Evolutionary conservation across 2,329 filamentous ascomycete genomes (phyloP), one percentile per base, ranked within the genome.

Genomic region (Stemphylium beticola): DNA sequence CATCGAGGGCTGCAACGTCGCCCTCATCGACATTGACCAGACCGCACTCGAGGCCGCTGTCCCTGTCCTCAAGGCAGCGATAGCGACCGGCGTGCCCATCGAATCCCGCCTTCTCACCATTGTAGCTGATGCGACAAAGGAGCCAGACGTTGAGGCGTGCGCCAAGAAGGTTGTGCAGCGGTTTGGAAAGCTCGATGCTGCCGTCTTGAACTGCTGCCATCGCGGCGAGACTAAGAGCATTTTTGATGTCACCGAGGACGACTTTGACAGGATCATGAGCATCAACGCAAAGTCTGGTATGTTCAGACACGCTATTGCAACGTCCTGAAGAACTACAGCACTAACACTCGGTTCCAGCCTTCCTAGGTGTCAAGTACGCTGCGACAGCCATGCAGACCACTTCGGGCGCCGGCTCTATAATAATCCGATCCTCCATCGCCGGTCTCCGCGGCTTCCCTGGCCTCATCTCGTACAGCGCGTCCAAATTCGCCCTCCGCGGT

Each of bases 391-490:
- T 77, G 72, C 65, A 55, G 17, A 55, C 53, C 36, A 55, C 53
- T 11, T 62, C 65, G 15, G 65, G 62, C 20, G 72, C 73, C 37
- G 75, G 75, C 5, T 77, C 75, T 37, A 77, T 77, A 33, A 72
- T 77, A 47, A 61, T 77, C 31, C 71, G 74, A 10, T 77, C 75
- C 6, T 76, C 74, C 2, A 73, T 75, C 40, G 74, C 74, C 2
- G 75, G 75, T 6, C 69, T 77, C 8, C 74, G 71, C 24, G 75
- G 68, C 15, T 74, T 70, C 17, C 74, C 75, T 2, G 73, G 73
- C 6, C 65, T 75, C 14, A 70, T 69, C 17, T 61, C 71, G 9
- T 76, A 77, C 58, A 74, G 74, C 4, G 67, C 67, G 1, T 71
- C 73, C 31, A 75, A 76, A 38, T 77, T 76, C 41, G 75, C 75